Conservation (phyloP, 768 basidiomycete genomes). For the Pleurotus cornucopiae region DNA sequence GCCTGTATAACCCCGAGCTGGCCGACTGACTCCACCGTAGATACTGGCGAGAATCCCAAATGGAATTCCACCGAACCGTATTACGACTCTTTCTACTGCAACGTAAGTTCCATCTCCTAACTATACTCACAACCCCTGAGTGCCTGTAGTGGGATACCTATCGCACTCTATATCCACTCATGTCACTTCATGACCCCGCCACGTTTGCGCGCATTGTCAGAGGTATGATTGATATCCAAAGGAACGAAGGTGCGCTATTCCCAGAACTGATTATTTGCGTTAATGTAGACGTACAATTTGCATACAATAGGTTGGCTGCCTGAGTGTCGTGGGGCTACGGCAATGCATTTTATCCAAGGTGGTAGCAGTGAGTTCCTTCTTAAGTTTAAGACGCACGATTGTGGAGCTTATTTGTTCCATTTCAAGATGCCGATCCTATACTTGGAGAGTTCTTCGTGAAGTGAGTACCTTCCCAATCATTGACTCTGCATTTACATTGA, state of each 20-base stretch:
- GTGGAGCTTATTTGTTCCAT: neutral
- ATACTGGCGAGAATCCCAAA: conserved; percentile 60
- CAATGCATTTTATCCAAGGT: conserved; percentile 51
- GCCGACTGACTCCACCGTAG: conserved; percentile 21
- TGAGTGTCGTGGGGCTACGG: conserved; percentile 57
- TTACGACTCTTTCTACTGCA: conserved; percentile 66
- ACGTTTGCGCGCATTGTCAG: conserved; percentile 57
- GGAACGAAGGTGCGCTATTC: conserved; percentile 46
- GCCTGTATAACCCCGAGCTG: no score
- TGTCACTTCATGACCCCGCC: conserved; percentile 60
- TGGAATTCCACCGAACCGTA: conserved; percentile 66
- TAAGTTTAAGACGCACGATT: neutral
- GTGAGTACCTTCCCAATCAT: conserved; percentile 22
- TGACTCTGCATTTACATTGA: neutral
- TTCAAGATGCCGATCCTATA: conserved; percentile 57
- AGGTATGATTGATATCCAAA: conserved; percentile 65
- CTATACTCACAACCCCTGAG: neutral
- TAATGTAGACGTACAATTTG: neutral
- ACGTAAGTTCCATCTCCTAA: conserved; percentile 32
- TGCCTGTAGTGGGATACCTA: conserved; percentile 58
- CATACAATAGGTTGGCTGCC: conserved; percentile 53
- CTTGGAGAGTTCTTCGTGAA: conserved; percentile 64
- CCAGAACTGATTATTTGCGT: neutral
- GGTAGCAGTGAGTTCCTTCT: conserved; percentile 47
- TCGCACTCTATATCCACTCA: conserved; percentile 56